phyloP scores from a whole-genome alignment of 257 asterid genomes.

The Lithospermum erythrorhizon region DNA sequence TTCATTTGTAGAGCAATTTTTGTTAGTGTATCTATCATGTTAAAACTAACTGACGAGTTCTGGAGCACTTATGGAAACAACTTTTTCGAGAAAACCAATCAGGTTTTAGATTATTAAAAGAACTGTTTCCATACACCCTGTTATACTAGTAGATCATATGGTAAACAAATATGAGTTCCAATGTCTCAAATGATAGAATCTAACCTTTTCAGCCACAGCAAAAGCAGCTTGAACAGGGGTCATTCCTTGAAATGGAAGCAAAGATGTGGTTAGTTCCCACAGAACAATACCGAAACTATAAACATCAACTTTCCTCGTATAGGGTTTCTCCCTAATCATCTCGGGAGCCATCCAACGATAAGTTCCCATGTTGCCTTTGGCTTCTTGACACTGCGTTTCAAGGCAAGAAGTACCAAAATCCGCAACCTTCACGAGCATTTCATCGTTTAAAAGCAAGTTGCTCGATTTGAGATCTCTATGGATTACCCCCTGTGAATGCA shows the following conservation, averaged over 20 bases:
- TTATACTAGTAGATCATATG: no score
- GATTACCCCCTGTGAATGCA: constrained; percentile 35
- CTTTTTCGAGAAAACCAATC: no score
- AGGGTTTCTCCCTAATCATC: constrained; percentile 51
- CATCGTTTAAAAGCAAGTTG: constrained; percentile 22
- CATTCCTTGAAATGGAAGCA: constrained; percentile 59
- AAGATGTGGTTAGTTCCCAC: constrained; percentile 54
- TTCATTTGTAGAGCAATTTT: not conserved
- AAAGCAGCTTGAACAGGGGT: constrained; percentile 64
- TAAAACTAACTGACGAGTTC: no score
- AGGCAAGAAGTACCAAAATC: constrained; percentile 31
- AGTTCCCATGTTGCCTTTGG: constrained; percentile 31
- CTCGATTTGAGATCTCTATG: constrained; percentile 29
- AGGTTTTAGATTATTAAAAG: no score
- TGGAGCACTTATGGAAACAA: no score
- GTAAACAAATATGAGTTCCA: no score
- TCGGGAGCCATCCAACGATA: constrained; percentile 45
- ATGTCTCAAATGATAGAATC: not conserved
- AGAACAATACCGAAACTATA: constrained; percentile 54
- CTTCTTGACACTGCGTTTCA: constrained; percentile 26
- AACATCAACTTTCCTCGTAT: constrained; percentile 55
- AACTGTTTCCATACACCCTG: no score
- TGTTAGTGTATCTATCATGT: not conserved
- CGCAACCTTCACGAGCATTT: constrained; percentile 26
- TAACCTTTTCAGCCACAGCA: constrained; percentile 43